Conservation (phyloP, 768 basidiomycete genomes). For the Trametes punicea region DNA sequence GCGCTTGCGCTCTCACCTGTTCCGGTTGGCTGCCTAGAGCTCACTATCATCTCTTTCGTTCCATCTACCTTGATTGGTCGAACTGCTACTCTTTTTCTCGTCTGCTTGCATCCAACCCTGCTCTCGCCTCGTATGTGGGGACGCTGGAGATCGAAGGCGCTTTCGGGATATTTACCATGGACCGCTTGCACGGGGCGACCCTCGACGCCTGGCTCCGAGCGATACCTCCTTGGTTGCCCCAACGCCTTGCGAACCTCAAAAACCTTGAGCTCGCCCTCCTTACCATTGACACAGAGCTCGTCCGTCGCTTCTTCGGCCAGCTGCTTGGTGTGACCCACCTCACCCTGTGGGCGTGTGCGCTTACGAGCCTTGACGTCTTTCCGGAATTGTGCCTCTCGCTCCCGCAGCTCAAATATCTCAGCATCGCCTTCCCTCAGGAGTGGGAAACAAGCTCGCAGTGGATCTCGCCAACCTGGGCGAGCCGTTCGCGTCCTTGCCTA, state of each 20-base stretch:
- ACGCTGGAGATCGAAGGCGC: conserved; percentile 18
- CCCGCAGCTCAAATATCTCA: conserved; percentile 8
- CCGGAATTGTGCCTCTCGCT: conserved; percentile 8
- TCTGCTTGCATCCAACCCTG: conserved; percentile 6
- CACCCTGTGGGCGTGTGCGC: conserved; percentile 15
- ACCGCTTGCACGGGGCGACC: conserved; percentile 15
- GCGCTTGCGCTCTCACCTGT: conserved; percentile 14
- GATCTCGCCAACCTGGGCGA: neutral
- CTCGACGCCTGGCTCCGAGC: conserved; percentile 18
- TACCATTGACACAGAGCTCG: conserved; percentile 11
- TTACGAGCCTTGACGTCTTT: conserved; percentile 15
- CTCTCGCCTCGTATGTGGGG: conserved; percentile 1
- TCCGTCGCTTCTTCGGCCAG: conserved; percentile 5
- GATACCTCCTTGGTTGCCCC: conserved; percentile 1
- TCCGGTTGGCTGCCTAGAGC: conserved; percentile 13
- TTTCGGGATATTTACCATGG: conserved; percentile 17
- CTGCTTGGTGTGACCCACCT: conserved; percentile 8
- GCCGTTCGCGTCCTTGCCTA: neutral
- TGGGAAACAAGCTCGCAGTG: conserved; percentile 8
- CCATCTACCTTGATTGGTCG: conserved; percentile 19
- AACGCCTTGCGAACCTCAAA: conserved; percentile 6
- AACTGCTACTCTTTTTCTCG: conserved; percentile 14
- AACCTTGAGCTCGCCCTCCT: conserved; percentile 18
- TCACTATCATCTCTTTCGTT: conserved; percentile 17
- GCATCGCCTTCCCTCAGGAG: conserved; percentile 14